Percentiles rank a stretch among this genome's conserved stretches.
These are phyloP conservation scores for Phytophthora capsici DNA, from an alignment of 352 stramenopile species.

Conservation along the genomic window DNA sequence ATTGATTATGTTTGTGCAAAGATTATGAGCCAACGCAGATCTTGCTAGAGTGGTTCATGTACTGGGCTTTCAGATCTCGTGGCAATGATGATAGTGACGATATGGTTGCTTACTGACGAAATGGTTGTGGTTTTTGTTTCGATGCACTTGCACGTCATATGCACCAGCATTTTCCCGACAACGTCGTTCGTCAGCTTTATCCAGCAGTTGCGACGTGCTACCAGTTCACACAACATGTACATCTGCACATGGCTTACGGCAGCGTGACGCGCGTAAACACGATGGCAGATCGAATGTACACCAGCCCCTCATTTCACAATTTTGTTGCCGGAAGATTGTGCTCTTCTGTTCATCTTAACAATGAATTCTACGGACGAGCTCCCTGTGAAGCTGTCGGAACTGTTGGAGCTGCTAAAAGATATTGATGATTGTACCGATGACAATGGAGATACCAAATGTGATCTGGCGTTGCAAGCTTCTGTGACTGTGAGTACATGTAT, in stretches of 20 bases:
- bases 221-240: background rate
- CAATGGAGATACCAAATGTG: background rate
- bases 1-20: background rate
- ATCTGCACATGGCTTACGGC: background rate
- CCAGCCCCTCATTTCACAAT: constrained; percentile 13
- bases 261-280: constrained; percentile 1
- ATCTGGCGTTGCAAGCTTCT: background rate
- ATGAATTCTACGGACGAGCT: constrained; percentile 4
- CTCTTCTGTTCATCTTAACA: background rate
- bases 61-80: background rate
- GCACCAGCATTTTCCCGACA: background rate
- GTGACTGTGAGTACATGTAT: background rate
- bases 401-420: constrained; percentile 4
- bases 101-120: background rate
- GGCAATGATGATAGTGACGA: too few relatives aligned
- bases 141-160: too few relatives aligned
- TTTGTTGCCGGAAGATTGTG: background rate
- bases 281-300: background rate
- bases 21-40: constrained; percentile 3
- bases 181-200: background rate
- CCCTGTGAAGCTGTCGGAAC: background rate
- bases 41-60: constrained; percentile 1
- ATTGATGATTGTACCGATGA: background rate
- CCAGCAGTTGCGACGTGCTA: constrained; percentile 2
- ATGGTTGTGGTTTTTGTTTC: background rate